Evolutionary conservation across 495 filamentous ascomycete species (phyloP).

Genomic region (Margaritispora aquatica): DNA sequence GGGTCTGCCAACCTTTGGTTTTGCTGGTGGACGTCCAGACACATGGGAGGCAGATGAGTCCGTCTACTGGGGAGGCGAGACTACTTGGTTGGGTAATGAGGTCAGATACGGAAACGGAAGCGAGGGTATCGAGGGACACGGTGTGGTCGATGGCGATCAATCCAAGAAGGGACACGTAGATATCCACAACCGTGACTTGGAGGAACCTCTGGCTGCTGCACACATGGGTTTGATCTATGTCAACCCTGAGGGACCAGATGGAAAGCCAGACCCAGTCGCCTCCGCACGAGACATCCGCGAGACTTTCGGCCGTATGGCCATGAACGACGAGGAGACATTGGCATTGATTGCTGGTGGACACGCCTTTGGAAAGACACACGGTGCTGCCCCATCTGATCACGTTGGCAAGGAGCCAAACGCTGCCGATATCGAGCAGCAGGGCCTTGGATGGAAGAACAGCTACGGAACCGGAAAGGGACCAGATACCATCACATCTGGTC

Average conservation of each 20-base stretch:
- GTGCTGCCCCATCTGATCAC: conserved; percentile 51
- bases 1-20: conserved; percentile 68
- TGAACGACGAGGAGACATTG: conserved; percentile 73
- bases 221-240: conserved; percentile 76
- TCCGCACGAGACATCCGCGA: conserved; percentile 61
- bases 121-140: conserved; percentile 32
- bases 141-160: conserved; percentile 41
- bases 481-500: conserved; percentile 63
- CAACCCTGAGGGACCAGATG: conserved; percentile 71
- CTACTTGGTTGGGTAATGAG: conserved; percentile 64
- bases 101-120: conserved; percentile 51
- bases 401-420: conserved; percentile 60
- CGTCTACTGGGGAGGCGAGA: conserved; percentile 69
- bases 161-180: conserved; percentile 38
- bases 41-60: conserved; percentile 66
- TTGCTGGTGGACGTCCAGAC: conserved; percentile 62
- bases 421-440: conserved; percentile 53
- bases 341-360: conserved; percentile 71
- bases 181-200: conserved; percentile 54
- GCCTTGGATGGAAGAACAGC: conserved; percentile 59
- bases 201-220: conserved; percentile 55
- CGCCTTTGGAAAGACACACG: conserved; percentile 71
- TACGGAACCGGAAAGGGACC: conserved; percentile 53
- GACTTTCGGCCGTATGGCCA: conserved; percentile 70
- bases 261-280: conserved; percentile 58